Evolutionary conservation across 1,284 basidiomycete species (phyloP).

Genomic region (Cryptococcus sp.): DNA sequence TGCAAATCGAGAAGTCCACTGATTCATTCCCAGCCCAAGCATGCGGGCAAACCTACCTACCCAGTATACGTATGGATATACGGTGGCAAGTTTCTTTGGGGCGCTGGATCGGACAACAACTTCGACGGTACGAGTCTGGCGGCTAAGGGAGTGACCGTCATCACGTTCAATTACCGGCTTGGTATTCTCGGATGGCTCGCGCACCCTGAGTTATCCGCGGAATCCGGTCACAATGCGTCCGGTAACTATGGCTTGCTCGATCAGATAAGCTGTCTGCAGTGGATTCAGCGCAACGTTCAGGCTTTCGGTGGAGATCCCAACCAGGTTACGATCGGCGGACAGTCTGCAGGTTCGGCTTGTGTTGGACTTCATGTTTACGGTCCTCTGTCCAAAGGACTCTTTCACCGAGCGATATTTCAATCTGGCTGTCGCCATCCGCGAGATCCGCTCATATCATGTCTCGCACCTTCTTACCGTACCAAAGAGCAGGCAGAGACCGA

Average conservation of each 20-base stretch:
- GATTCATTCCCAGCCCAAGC: constrained; percentile 33
- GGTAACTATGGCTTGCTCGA: constrained; percentile 57
- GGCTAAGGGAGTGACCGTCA: constrained; percentile 58
- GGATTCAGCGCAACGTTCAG: constrained; percentile 44
- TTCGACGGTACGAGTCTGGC: constrained; percentile 56
- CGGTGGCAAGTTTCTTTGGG: constrained; percentile 38
- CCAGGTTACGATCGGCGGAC: constrained; percentile 57
- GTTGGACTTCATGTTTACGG: constrained; percentile 36
- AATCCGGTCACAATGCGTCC: constrained; percentile 45
- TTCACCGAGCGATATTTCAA: neutral
- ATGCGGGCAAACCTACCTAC: constrained; percentile 1
- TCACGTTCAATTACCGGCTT: constrained; percentile 61
- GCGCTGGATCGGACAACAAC: constrained; percentile 51
- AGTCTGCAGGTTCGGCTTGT: constrained; percentile 59
- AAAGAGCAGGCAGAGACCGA: neutral
- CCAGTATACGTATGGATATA: constrained; percentile 31
- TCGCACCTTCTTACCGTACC: neutral
- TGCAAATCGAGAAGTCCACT: neutral
- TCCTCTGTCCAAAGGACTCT: neutral
- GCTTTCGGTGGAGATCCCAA: constrained; percentile 47
- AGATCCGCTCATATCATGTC: neutral
- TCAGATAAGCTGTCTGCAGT: constrained; percentile 43
- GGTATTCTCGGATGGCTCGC: constrained; percentile 56
- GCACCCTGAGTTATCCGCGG: constrained; percentile 29
- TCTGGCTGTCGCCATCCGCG: neutral